Evolutionary conservation across 805 yeast species (phyloP), one percentile per base, ranked within the genome.

Genomic region (Saturnispora halmiae): DNA sequence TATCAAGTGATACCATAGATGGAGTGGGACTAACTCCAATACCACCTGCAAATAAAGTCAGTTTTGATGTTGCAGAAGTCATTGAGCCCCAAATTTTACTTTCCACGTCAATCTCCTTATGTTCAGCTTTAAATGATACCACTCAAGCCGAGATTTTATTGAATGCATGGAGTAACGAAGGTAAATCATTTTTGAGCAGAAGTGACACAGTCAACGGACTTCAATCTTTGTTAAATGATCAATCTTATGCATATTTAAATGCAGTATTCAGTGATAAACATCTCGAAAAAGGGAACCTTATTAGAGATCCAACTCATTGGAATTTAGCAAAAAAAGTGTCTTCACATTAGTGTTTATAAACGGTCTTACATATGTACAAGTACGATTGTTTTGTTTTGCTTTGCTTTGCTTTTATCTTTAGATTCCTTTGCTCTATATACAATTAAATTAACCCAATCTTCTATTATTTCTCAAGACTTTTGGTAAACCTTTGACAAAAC

Each of bases 401-500:
- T 31, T 31, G n/a, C n/a, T n/a, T n/a, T n/a, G n/a, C n/a, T n/a
- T n/a, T n/a, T n/a, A n/a, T n/a, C n/a, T n/a, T n/a, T n/a, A n/a
- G n/a, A n/a, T n/a, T n/a, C n/a, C n/a, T n/a, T n/a, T n/a, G n/a
- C n/a, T n/a, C n/a, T 24, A 25, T 29, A 11, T 24, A 16, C 26
- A 21, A 6, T 16, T n/a, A n/a, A 9, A 24, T 36, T 38, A 47
- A 31, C 51, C 67, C 34, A 63, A 48, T 32, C 64, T 52, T 50
- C 67, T 58, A 37, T 61, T 78, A 43, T 70, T 72, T 51, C 75
- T 73, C 25, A 83, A 68, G 3, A 81, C 79, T 40, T 70, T 77
- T 21, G 87, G 87, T 35, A 87, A 65, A 2, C 92, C 94, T 52
- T 77, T 79, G 21, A 86, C 79, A 86, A 94, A 86, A 4, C 82